Conservation (phyloP, 106 monocot genomes). For the Alisma plantagoaquatica region DNA sequence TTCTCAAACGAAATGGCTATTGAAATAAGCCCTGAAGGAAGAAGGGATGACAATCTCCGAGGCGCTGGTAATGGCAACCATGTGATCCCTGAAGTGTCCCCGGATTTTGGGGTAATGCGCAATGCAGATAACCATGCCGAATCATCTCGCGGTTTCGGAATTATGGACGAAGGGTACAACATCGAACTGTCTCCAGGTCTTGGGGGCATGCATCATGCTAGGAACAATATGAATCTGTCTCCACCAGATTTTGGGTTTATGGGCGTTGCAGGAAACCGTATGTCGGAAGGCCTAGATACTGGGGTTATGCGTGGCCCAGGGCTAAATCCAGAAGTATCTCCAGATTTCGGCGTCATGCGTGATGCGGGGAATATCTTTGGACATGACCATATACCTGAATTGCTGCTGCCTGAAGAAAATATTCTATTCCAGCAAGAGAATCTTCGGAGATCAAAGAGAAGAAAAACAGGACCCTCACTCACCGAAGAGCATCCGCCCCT, state of each 20-base stretch:
- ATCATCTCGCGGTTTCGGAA: no score
- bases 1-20: slow-evolving; percentile 2
- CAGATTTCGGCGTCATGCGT: slow-evolving; percentile 39
- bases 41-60: neutral
- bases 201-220: no score
- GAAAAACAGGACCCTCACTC: slow-evolving; percentile 27
- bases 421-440: slow-evolving; percentile 7
- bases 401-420: slow-evolving; percentile 5
- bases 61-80: neutral
- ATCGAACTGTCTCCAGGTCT: no score
- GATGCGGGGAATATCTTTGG: slow-evolving; percentile 23
- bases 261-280: no score
- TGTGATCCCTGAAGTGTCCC: neutral
- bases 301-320: no score
- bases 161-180: no score
- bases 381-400: neutral
- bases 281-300: no score
- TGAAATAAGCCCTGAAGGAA: neutral
- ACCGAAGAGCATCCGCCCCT: slow-evolving; percentile 17
- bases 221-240: no score
- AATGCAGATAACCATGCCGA: neutral
- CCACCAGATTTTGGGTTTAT: no score
- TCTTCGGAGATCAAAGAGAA: slow-evolving; percentile 1
- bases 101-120: neutral
- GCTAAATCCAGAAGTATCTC: slow-evolving; percentile 20